phyloP scores from a whole-genome alignment of 345 rosid species.

The Brassica juncea region DNA sequence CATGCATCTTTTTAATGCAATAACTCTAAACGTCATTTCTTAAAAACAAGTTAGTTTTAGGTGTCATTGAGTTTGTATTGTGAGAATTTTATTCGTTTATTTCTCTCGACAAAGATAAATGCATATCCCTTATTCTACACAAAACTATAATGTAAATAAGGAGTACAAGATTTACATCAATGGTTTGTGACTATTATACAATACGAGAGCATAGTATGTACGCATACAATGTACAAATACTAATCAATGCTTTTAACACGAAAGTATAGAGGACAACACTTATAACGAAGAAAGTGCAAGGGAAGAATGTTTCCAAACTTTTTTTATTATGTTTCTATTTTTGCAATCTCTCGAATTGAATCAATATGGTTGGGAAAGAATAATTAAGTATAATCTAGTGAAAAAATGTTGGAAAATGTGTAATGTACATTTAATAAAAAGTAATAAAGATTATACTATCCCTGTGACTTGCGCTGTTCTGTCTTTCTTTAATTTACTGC shows the following conservation, averaged over 20 bases:
- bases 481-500: slow-evolving; percentile 38
- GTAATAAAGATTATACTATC: slow-evolving; percentile 12
- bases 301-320: slow-evolving; percentile 16
- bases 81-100: neutral
- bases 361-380: slow-evolving; percentile 32
- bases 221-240: neutral
- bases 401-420: slow-evolving; percentile 40
- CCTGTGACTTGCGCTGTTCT: slow-evolving; percentile 34
- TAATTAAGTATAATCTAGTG: neutral
- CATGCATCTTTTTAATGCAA: slow-evolving; percentile 26
- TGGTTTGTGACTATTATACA: neutral
- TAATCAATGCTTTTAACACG: slow-evolving; percentile 3
- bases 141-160: neutral
- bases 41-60: neutral
- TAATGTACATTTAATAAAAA: slow-evolving; percentile 38
- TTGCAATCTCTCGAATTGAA: slow-evolving; percentile 10
- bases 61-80: slow-evolving; percentile 8
- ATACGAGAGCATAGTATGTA: neutral
- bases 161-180: neutral
- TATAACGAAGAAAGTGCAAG: neutral
- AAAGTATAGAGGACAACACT: neutral
- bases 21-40: slow-evolving; percentile 5
- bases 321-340: neutral
- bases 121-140: neutral
- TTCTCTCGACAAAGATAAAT: neutral